Conservation (phyloP, 306 rosid genomes). For the Malus asiatica region DNA sequence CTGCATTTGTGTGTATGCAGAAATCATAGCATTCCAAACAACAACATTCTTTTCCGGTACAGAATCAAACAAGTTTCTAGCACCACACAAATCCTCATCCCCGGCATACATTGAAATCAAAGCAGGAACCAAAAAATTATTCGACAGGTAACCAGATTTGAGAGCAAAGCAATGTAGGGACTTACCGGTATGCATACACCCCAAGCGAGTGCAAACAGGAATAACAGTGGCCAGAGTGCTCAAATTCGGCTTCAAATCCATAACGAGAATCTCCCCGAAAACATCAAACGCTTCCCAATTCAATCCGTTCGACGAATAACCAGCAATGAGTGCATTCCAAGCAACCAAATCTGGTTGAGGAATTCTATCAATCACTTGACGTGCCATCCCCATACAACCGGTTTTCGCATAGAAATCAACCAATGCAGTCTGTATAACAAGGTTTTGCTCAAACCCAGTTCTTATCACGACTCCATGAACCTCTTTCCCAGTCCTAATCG, state of each 20-base stretch:
- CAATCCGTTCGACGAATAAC: conserved; percentile 25
- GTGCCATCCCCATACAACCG: conserved; percentile 19
- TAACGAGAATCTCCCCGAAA: conserved; percentile 8
- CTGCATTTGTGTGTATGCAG: conserved; percentile 23
- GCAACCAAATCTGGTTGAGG: conserved; percentile 27
- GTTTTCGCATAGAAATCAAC: conserved; percentile 20
- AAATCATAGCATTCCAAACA: conserved; percentile 30
- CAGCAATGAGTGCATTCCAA: conserved; percentile 28
- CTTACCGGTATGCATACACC: conserved; percentile 14
- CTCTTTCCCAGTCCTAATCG: conserved; percentile 8
- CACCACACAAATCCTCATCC: conserved; percentile 8
- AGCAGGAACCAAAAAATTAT: conserved; percentile 25
- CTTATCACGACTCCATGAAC: conserved; percentile 23
- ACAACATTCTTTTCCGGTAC: conserved; percentile 7
- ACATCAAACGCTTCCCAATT: conserved; percentile 20
- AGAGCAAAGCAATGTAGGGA: conserved; percentile 26
- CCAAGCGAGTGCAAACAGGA: conserved; percentile 31
- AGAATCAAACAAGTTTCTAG: conserved; percentile 27
- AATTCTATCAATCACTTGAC: conserved; percentile 21
- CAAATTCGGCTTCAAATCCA: conserved; percentile 25
- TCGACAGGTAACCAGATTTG: conserved; percentile 19
- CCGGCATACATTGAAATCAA: conserved; percentile 29
- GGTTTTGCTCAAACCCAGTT: conserved; percentile 23
- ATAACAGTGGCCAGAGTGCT: conserved; percentile 31
- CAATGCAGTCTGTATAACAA: conserved; percentile 25